Conservation (phyloP, 371 early-diverging fungal genomes). For the Circinella umbellata region DNA sequence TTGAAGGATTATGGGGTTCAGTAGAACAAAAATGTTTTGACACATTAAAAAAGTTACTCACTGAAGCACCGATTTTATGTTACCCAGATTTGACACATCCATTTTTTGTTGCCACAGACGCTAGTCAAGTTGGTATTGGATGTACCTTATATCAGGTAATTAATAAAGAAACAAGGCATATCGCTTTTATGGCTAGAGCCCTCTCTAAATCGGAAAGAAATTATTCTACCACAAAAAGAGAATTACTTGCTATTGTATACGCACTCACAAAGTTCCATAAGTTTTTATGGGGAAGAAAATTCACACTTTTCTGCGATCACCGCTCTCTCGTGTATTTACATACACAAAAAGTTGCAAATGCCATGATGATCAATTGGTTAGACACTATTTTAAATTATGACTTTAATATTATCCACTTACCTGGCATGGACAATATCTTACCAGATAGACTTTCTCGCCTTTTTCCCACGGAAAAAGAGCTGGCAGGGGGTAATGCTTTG, state of each 20-base stretch:
- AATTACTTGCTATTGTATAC: constrained; percentile 24
- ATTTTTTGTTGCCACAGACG: constrained; percentile 46
- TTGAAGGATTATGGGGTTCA: constrained; percentile 1
- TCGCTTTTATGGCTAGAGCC: constrained; percentile 22
- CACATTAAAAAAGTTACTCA: constrained; percentile 6
- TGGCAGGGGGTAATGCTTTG: constrained; percentile 20
- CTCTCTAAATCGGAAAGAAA: too few species aligned
- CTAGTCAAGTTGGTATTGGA: constrained; percentile 43
- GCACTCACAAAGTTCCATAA: constrained; percentile 26
- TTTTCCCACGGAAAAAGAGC: constrained; percentile 20
- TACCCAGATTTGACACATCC: constrained; percentile 30
- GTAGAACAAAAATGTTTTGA: constrained; percentile 18
- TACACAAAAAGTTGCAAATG: constrained; percentile 22
- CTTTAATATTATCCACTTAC: constrained; percentile 27
- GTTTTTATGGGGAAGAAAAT: constrained; percentile 26
- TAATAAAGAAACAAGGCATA: constrained; percentile 16
- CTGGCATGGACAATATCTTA: constrained; percentile 27
- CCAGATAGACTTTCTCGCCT: constrained; percentile 25
- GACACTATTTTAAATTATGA: constrained; percentile 26
- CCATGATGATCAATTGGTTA: constrained; percentile 32
- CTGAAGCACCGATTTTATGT: constrained; percentile 7
- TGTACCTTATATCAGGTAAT: constrained; percentile 33
- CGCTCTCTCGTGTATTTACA: constrained; percentile 23
- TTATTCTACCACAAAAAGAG: constrained; percentile 20
- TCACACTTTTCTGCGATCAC: constrained; percentile 32